Percentiles rank a stretch among this genome's conserved stretches.
phyloP scores from a whole-genome alignment of 2,329 filamentous ascomycete genomes.

The Exserohilum turcica region DNA sequence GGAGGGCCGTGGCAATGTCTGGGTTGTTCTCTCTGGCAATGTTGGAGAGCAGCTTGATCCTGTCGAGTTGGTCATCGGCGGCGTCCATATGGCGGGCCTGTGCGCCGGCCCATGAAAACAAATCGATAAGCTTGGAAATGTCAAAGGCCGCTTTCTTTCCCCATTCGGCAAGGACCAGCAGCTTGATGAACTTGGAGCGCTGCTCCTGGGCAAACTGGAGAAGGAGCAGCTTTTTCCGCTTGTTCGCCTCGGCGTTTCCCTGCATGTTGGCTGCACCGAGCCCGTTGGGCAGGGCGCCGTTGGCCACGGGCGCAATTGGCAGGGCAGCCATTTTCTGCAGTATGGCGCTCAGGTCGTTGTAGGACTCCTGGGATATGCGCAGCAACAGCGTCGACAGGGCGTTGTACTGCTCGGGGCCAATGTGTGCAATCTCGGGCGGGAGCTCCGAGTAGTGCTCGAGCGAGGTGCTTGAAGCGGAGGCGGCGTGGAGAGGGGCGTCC shows the following conservation, averaged over 20 bases:
- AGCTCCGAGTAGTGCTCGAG: conserved; percentile 37
- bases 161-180: conserved; percentile 90
- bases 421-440: conserved; percentile 66
- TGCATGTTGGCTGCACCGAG: conserved; percentile 37
- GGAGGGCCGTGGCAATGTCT: conserved; percentile 85
- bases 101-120: conserved; percentile 71
- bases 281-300: conserved; percentile 49
- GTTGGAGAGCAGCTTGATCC: conserved; percentile 74
- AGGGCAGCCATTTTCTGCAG: conserved; percentile 73
- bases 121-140: conserved; percentile 85
- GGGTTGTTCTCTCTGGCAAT: conserved; percentile 82
- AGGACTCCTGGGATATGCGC: conserved; percentile 81
- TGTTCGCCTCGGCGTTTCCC: conserved; percentile 37
- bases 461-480: conserved; percentile 12
- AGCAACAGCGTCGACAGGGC: conserved; percentile 75
- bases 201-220: conserved; percentile 79
- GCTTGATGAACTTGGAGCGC: conserved; percentile 89
- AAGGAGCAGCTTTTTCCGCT: conserved; percentile 71
- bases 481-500: conserved; percentile 22
- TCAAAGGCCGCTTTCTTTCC: conserved; percentile 67
- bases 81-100: conserved; percentile 36
- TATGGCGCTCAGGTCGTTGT: conserved; percentile 74
- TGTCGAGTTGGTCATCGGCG: conserved; percentile 64
- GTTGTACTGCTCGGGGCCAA: conserved; percentile 72
- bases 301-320: conserved; percentile 62